Evolutionary conservation across 2,329 filamentous ascomycete genomes (phyloP), one percentile per base, ranked within the genome.

Genomic region (Nemania abortiva): DNA sequence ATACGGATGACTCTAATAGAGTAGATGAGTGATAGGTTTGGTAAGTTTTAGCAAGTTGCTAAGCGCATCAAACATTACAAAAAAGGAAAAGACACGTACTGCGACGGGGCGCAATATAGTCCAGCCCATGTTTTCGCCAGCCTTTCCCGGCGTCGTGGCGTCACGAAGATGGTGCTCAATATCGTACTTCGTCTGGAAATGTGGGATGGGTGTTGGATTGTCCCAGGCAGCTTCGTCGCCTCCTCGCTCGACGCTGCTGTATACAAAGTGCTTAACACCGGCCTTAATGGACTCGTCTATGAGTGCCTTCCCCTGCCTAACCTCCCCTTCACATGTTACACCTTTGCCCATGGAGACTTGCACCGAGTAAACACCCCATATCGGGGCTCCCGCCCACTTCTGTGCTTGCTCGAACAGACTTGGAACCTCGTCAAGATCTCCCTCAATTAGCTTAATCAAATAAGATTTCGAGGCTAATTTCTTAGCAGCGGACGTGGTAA

Each of bases 301-400:
- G 7, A 92, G 79, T 0, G 79, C 82, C 49, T 84, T 89, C 62
- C 89, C 90, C 77, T 92, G 88, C 0, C 45, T 53, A 6, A 79
- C 71, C 68, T 84, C 82, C n/a, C 75, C 72, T 47, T 80, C 77
- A 9, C 80, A 34, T 0, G 77, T 78, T 20, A 85, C 76, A 27
- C 77, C 77, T 27, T 77, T 77, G 10, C 80, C 80, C 67, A 78
- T 70, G 2, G 79, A 78, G 34, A 78, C 75, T 63, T 82, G 80
- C 6, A 92, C 88, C 24, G 85, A 88, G 78, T 87, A 91, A 6
- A 91, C 88, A 3, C 88, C 88, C 84, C 86, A 88, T 65, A 90
- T 83, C 1, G 82, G 75, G 15, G 70, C 55, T 13, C 66, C 45
- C 13, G 72, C 60, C 3, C 72, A 68, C 75, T 50, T 70, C 53